Conservation (phyloP, 495 filamentous ascomycete genomes). For the Neurospora sp. region DNA sequence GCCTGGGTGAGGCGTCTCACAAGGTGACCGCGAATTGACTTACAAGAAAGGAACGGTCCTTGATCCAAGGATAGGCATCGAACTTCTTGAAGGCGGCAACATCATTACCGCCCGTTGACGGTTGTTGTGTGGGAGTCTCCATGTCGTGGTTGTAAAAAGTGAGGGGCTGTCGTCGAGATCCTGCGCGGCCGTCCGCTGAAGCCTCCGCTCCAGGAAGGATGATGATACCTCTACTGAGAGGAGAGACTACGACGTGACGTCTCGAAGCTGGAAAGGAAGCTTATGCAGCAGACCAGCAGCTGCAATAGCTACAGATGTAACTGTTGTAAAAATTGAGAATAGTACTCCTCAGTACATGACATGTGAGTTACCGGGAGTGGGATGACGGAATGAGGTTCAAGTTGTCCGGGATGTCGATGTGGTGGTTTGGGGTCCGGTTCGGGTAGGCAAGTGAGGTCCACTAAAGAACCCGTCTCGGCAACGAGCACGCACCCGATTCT, state of each 20-base stretch:
- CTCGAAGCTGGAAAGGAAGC: neutral
- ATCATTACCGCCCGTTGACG: neutral
- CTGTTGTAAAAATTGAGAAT: neutral
- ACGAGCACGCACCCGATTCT: neutral
- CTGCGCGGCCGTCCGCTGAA: neutral
- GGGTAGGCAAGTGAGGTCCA: neutral
- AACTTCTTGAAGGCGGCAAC: constrained; percentile 10
- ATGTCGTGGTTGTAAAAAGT: neutral
- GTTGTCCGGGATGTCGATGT: neutral
- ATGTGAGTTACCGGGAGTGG: neutral
- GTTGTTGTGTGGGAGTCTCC: neutral
- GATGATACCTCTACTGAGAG: neutral
- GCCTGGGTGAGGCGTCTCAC: neutral
- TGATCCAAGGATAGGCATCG: constrained; percentile 14
- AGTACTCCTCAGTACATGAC: neutral
- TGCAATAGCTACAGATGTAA: neutral
- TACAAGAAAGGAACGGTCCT: constrained; percentile 6
- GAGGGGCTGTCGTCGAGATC: neutral
- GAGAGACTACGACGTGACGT: neutral
- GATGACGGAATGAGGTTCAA: neutral
- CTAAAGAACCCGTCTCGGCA: neutral
- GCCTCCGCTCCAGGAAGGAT: neutral
- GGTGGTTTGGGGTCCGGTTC: neutral
- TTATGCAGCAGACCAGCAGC: neutral
- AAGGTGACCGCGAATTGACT: neutral